Evolutionary conservation across 2,329 filamentous ascomycete genomes (phyloP), one percentile per base, ranked within the genome.

Genomic region (Ceratocystis cacaofunesta): DNA sequence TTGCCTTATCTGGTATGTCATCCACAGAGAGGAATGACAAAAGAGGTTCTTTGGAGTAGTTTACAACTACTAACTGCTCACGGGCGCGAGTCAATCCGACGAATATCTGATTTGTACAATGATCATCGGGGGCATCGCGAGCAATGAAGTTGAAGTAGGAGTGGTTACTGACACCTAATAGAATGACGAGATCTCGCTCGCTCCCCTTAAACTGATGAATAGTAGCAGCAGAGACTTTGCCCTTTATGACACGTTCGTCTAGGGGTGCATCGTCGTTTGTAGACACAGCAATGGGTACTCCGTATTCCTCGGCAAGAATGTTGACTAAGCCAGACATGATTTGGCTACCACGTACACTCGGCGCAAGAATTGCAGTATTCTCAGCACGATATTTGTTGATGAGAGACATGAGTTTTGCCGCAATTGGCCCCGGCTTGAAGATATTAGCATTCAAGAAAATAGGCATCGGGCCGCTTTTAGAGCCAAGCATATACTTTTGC

Each of bases 151-250:
- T 4, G 32, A 74, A 73, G 61, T 70, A 74, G 0, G 68, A 68
- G 12, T 69, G 62, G 48, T 73, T 71, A 6, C 41, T 63, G 0
- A 71, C 68, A 4, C 68, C 70, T 36, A 71, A 66, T 1, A 73
- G 65, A 50, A 74, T 71, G 3, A 74, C 55, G 1, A 74, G 63
- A 44, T 72, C 66, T 17, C 72, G 72, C 67, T 74, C 72, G 52
- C 69, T 71, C 3, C 72, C 72, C 52, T 74, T 74, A 66, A 74
- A 74, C 48, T 73, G 71, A 44, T 74, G 72, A 55, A 72, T 72
- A 0, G 71, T 73, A 15, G 72, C 72, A 10, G 73, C 66, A 8
- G 70, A 71, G 22, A 74, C 12, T 63, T 74, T 74, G 10, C 71
- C 70, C 3, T 68, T 19, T 4, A 70, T 71, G 4, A 72, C 70